phyloP scores from a whole-genome alignment of 2,329 filamentous ascomycete species.

The Diplocarpon mali region DNA sequence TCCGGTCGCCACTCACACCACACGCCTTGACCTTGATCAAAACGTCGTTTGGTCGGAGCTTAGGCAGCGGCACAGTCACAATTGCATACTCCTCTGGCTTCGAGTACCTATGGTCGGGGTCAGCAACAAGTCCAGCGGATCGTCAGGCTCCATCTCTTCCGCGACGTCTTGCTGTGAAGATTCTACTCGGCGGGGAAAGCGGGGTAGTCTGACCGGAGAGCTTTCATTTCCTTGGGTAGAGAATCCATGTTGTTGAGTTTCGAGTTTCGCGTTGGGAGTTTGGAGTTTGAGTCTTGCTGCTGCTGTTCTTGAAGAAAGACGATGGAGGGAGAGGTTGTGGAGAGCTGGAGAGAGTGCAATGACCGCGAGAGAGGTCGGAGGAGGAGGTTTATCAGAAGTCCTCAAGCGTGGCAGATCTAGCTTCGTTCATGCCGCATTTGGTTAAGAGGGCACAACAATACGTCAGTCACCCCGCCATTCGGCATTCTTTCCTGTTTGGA shows the following conservation, averaged over 20 bases:
- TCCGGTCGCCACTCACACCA: constrained; percentile 44
- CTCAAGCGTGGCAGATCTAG: too few species aligned
- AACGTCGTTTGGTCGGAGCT: constrained; percentile 22
- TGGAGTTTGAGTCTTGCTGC: background rate
- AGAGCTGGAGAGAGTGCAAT: too few species aligned
- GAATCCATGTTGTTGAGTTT: constrained; percentile 6
- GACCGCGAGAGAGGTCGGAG: too few species aligned
- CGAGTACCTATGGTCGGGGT: constrained; percentile 36
- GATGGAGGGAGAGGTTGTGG: too few species aligned
- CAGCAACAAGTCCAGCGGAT: background rate
- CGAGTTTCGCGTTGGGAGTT: too few species aligned
- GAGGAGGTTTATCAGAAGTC: too few species aligned
- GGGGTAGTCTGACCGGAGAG: constrained; percentile 40
- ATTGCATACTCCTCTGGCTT: constrained; percentile 50
- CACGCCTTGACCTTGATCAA: constrained; percentile 56
- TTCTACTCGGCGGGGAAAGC: constrained; percentile 8
- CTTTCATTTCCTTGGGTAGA: constrained; percentile 42
- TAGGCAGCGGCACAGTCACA: constrained; percentile 50
- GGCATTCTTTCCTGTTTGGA: too few species aligned
- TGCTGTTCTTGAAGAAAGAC: background rate
- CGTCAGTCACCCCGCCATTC: too few species aligned
- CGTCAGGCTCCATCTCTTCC: background rate
- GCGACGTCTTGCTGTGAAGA: constrained; percentile 3
- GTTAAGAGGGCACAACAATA: too few species aligned
- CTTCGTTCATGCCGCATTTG: too few species aligned